phyloP scores from a whole-genome alignment of 805 yeast species.

The Ogataea naganishii region DNA sequence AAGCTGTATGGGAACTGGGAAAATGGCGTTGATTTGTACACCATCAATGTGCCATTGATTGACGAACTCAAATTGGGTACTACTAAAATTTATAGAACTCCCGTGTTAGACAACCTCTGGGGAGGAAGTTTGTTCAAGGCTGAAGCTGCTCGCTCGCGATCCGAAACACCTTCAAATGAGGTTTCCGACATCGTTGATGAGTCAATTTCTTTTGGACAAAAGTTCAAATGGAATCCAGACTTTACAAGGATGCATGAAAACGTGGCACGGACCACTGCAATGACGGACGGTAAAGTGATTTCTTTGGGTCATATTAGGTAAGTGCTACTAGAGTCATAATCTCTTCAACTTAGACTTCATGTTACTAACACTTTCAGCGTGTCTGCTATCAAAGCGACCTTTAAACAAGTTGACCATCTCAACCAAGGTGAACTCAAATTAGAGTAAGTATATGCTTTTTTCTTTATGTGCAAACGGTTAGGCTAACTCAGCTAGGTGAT shows the following conservation, averaged over 20 bases:
- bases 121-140: conserved; percentile 24
- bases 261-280: conserved; percentile 31
- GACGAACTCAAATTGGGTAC: conserved; percentile 38
- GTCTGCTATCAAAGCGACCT: conserved; percentile 67
- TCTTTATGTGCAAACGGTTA: too few species aligned
- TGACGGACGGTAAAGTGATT: conserved; percentile 66
- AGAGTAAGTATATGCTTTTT: conserved; percentile 25
- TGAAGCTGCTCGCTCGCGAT: conserved; percentile 2
- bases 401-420: conserved; percentile 41
- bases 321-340: conserved; percentile 12
- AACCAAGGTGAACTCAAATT: conserved; percentile 49
- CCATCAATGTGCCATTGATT: conserved; percentile 79
- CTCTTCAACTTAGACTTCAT: conserved; percentile 24
- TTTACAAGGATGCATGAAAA: conserved; percentile 57
- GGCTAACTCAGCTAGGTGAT: too few species aligned
- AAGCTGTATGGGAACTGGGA: conserved; percentile 56
- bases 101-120: conserved; percentile 82
- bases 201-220: conserved; percentile 30
- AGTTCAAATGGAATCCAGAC: conserved; percentile 80
- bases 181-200: conserved; percentile 41
- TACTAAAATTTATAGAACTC: conserved; percentile 64
- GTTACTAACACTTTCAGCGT: conserved; percentile 31
- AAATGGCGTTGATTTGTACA: conserved; percentile 54
- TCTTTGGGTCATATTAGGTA: conserved; percentile 52
- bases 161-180: conserved; percentile 4